Evolutionary conservation across 108 stramenopile genomes (phyloP).

Genomic region (Cyclostephanos invisitatus): DNA sequence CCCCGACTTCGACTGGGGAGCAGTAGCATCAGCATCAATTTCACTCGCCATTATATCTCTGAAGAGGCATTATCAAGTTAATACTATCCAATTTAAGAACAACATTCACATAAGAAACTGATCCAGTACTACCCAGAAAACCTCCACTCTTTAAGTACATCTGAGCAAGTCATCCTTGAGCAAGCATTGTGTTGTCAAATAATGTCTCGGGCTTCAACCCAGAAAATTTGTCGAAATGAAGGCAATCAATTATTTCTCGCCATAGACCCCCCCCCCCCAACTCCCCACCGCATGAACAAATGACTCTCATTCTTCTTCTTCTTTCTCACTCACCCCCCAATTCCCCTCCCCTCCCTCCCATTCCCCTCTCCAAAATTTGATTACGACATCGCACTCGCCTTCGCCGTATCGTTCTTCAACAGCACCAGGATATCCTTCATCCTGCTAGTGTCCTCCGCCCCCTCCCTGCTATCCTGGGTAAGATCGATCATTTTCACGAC

Average conservation of each 20-base stretch:
- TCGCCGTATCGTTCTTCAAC: slow-evolving; percentile 83
- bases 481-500: slow-evolving; percentile 89
- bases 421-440: slow-evolving; percentile 85
- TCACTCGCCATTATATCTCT: too few species aligned
- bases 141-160: too few species aligned
- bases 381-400: slow-evolving; percentile 58
- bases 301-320: background rate
- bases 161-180: background rate
- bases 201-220: background rate
- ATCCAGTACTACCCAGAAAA: too few species aligned
- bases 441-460: slow-evolving; percentile 65
- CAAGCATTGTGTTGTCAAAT: background rate
- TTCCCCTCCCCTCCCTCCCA: background rate
- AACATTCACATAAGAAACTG: too few species aligned
- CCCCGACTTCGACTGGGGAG: too few species aligned
- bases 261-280: too few species aligned
- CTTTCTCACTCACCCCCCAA: background rate
- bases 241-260: background rate
- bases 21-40: too few species aligned
- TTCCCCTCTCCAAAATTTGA: background rate
- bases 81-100: too few species aligned
- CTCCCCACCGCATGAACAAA: too few species aligned
- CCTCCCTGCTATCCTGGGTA: slow-evolving; percentile 69
- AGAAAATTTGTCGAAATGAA: too few species aligned
- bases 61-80: too few species aligned